Evolutionary conservation across 1,284 basidiomycete species (phyloP).

Genomic region (Tetrapyrgos nigripes): DNA sequence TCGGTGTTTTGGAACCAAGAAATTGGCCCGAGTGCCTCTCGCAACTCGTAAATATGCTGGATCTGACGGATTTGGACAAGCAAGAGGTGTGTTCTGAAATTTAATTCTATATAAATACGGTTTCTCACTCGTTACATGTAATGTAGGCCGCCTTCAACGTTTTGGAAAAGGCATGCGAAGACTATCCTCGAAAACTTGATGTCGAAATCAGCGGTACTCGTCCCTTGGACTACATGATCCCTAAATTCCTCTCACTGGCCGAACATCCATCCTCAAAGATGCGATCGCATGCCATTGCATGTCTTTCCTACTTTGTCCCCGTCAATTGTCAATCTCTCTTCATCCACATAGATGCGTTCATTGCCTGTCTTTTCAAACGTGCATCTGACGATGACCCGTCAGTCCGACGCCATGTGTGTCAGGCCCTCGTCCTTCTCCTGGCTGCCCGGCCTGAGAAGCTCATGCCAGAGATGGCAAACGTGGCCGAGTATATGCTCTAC

Average conservation of each 20-base stretch:
- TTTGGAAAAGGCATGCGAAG: slow-evolving; percentile 95
- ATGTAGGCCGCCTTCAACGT: slow-evolving; percentile 96
- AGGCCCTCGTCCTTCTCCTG: slow-evolving; percentile 93
- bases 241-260: slow-evolving; percentile 89
- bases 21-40: slow-evolving; percentile 94
- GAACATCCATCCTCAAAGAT: slow-evolving; percentile 88
- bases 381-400: slow-evolving; percentile 94
- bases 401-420: slow-evolving; percentile 95
- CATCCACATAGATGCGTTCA: slow-evolving; percentile 92
- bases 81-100: slow-evolving; percentile 77
- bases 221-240: slow-evolving; percentile 93
- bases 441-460: slow-evolving; percentile 95
- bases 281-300: slow-evolving; percentile 93
- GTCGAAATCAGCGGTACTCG: slow-evolving; percentile 88
- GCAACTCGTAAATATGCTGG: slow-evolving; percentile 80
- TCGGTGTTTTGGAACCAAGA: slow-evolving; percentile 84
- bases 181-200: slow-evolving; percentile 95
- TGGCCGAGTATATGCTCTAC: slow-evolving; percentile 99
- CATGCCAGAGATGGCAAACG: slow-evolving; percentile 94
- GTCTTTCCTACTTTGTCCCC: slow-evolving; percentile 92
- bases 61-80: slow-evolving; percentile 72
- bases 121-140: not conserved
- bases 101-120: slow-evolving; percentile 2
- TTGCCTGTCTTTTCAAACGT: slow-evolving; percentile 92
- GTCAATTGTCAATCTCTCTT: slow-evolving; percentile 85